Evolutionary conservation across 768 basidiomycete genomes (phyloP), one percentile per base, ranked within the genome.

Genomic region (Piloderma croceum): DNA sequence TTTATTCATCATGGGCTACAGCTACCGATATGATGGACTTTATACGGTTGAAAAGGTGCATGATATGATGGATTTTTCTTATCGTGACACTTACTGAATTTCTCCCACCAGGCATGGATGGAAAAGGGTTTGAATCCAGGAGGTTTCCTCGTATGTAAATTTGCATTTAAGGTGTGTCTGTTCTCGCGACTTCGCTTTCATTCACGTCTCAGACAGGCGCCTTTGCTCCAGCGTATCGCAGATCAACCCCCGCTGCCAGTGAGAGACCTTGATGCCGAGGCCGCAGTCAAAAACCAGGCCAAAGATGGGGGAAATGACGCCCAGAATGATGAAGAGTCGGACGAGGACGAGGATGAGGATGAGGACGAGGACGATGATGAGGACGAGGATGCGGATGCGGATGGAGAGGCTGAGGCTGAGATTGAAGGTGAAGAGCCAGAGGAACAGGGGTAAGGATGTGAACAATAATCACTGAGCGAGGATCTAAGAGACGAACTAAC

Each of bases 11-110:
- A 5, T 35, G 22, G 32, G 19, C 18, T 42, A 6, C 39, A 86
- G 87, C 19, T 96, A 92, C 56, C 79, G 90, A 7, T 96, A 96
- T 53, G 91, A 94, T 50, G 92, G 92, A 2, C 68, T 96, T 9
- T 96, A 94, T 55, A 64, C 53, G 2, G 83, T 90, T 12, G 83
- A 83, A 60, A 79, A 80, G 68, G 86, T 76, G 45, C 36, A 64
- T 31, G 21, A 22, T 13, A 11, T 1, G 9, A 6, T 3, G 27
- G 10, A 47, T 18, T 7, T n/a, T 12, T 22, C 7, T 3, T 12
- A 27, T 21, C 15, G 31, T 33, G 11, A 37, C 23, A 13, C 7
- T 3, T 50, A 37, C 21, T 41, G 19, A 9, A 29, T 54, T 1
- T 42, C 49, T 31, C 2, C 24, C 23, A 13, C 6, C 47, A 87